A percentile compares a stretch with the other conserved stretches of the same genome.
phyloP scores from a whole-genome alignment of 2,329 filamentous ascomycete species.

The Fusarium protoensiforme region DNA sequence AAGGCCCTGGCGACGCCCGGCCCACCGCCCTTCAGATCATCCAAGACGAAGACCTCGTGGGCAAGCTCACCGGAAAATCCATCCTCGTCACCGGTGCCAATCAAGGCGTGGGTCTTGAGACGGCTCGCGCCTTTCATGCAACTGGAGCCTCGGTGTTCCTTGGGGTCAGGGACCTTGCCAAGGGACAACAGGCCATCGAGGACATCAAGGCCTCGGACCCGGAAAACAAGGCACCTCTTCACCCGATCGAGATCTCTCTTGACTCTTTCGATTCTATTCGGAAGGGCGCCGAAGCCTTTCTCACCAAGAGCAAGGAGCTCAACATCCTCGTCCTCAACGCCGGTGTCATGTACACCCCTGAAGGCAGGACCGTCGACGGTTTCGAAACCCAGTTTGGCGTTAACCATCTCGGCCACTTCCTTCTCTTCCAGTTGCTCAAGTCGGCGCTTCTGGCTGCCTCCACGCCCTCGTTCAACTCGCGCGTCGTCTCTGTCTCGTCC shows the following conservation, averaged over 20 bases:
- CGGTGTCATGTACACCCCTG: slow-evolving; percentile 19
- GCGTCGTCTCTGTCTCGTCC: slow-evolving; percentile 59
- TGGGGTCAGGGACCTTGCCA: neutral
- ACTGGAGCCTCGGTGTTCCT: slow-evolving; percentile 9
- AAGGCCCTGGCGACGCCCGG: slow-evolving; percentile 26
- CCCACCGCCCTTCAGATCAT: slow-evolving; percentile 27
- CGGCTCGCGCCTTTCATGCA: slow-evolving; percentile 1
- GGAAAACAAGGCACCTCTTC: neutral
- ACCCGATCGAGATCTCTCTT: neutral
- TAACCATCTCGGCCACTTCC: slow-evolving; percentile 44
- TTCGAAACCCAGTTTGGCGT: slow-evolving; percentile 41
- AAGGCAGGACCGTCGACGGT: slow-evolving; percentile 18
- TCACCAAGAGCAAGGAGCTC: neutral
- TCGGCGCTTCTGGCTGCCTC: slow-evolving; percentile 52
- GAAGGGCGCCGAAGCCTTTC: neutral
- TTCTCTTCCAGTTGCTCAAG: slow-evolving; percentile 53
- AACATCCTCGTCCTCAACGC: slow-evolving; percentile 18
- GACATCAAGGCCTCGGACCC: neutral
- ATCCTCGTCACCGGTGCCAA: slow-evolving; percentile 25
- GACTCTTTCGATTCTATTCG: slow-evolving; percentile 11
- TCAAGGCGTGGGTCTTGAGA: slow-evolving; percentile 13
- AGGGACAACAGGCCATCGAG: slow-evolving; percentile 2
- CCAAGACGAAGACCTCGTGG: neutral
- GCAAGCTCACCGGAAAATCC: neutral
- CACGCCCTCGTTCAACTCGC: slow-evolving; percentile 53